phyloP scores from a whole-genome alignment of 768 basidiomycete species.

The Lyophyllum atratum region DNA sequence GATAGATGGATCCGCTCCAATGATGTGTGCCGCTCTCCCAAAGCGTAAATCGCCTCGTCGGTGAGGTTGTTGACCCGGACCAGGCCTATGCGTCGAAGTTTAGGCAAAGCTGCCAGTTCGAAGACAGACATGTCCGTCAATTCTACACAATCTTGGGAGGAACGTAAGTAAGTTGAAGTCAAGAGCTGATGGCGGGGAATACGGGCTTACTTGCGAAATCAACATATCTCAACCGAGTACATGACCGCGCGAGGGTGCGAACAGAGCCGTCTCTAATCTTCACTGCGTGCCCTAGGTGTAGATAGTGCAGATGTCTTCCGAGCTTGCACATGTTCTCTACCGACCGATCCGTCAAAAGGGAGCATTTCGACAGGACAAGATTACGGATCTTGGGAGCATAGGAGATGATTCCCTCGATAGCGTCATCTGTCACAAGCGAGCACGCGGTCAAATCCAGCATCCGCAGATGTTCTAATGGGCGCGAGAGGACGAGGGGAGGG shows the following conservation, averaged over 20 bases:
- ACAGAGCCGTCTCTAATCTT: conserved; percentile 92
- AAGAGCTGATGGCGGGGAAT: conserved; percentile 1
- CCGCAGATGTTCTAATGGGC: conserved; percentile 80
- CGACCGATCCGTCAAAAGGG: conserved; percentile 73
- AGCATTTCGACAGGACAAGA: conserved; percentile 86
- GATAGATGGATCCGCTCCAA: conserved; percentile 96
- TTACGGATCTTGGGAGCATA: conserved; percentile 85
- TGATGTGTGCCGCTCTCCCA: conserved; percentile 82
- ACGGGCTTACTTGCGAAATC: conserved; percentile 87
- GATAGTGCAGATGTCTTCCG: conserved; percentile 91
- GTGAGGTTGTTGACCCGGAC: conserved; percentile 93
- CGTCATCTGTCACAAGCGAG: conserved; percentile 75
- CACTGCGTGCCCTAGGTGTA: conserved; percentile 91
- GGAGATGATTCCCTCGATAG: conserved; percentile 79
- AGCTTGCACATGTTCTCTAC: conserved; percentile 84
- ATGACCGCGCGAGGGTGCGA: conserved; percentile 77
- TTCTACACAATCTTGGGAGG: conserved; percentile 67
- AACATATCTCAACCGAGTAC: conserved; percentile 90
- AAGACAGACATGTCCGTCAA: conserved; percentile 94
- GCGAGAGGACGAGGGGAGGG: conserved; percentile 66
- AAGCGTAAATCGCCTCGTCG: conserved; percentile 88
- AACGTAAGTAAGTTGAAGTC: conserved; percentile 16
- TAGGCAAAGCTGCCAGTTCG: conserved; percentile 84
- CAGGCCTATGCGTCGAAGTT: conserved; percentile 91
- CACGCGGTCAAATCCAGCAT: conserved; percentile 94